A percentile compares a stretch with the other conserved stretches of the same genome.
phyloP scores from a whole-genome alignment of 179 eudicot species.

The Vitellaria paradoxa region DNA sequence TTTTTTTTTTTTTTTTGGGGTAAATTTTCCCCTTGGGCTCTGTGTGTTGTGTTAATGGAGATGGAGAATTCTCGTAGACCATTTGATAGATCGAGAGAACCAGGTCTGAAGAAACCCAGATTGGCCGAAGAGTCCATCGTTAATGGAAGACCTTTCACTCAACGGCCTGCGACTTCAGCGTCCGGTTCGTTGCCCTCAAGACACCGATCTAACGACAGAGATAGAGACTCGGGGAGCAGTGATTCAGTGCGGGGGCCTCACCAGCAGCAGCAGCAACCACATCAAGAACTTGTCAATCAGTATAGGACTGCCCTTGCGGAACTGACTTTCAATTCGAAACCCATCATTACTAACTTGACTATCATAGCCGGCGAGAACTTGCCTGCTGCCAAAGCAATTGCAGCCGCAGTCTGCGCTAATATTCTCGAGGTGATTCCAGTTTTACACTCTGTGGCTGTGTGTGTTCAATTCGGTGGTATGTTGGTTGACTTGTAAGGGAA shows the following conservation, averaged over 20 bases:
- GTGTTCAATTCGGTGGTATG: constrained; percentile 22
- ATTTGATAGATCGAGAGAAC: constrained; percentile 65
- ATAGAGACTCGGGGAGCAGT: constrained; percentile 36
- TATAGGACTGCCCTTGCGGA: constrained; percentile 85
- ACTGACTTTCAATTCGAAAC: constrained; percentile 92
- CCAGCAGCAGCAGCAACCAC: constrained; percentile 39
- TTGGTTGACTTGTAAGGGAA: constrained; percentile 13
- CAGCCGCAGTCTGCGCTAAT: constrained; percentile 65
- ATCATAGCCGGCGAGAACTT: constrained; percentile 91
- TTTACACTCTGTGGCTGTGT: constrained; percentile 18
- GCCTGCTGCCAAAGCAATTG: constrained; percentile 86
- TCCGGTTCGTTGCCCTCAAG: constrained; percentile 19
- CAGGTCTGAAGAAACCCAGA: constrained; percentile 64
- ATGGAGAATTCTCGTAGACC: constrained; percentile 87
- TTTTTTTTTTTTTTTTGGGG: not conserved
- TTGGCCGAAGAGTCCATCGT: constrained; percentile 39
- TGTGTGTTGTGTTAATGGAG: constrained; percentile 32
- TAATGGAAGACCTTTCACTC: constrained; percentile 23
- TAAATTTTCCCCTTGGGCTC: not conserved
- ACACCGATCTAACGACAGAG: constrained; percentile 33
- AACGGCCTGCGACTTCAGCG: constrained; percentile 20
- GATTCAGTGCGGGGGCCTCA: constrained; percentile 47
- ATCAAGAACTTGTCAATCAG: constrained; percentile 79
- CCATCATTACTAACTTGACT: constrained; percentile 89
- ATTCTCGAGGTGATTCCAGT: constrained; percentile 82